Percentiles rank a stretch among this genome's conserved stretches.
phyloP scores from a whole-genome alignment of 345 rosid species.

The Tarenaya hassleriana region DNA sequence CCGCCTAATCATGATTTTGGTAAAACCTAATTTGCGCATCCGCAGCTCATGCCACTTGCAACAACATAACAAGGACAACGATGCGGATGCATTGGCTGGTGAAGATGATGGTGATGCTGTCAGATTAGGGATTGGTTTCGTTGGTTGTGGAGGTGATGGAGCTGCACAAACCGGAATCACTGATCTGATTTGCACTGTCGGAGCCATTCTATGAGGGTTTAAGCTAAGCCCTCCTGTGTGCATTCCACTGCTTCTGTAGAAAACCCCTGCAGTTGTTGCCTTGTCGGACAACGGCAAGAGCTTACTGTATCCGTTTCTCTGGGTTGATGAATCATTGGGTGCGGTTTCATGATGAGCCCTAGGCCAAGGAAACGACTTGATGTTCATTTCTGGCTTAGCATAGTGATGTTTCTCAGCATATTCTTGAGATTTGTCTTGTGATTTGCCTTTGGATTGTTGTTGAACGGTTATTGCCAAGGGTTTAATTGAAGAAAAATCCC shows the following conservation, averaged over 20 bases:
- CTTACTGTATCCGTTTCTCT: conserved; percentile 28
- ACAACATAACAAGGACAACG: conserved; percentile 5
- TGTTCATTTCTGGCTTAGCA: conserved; percentile 10
- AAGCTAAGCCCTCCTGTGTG: conserved; percentile 26
- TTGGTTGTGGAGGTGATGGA: conserved; percentile 35
- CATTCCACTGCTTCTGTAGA: conserved; percentile 26
- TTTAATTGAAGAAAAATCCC: too few species aligned
- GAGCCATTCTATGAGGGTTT: conserved; percentile 37
- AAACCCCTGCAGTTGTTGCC: conserved; percentile 21
- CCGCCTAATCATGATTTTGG: conserved; percentile 14
- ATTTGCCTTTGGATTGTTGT: conserved; percentile 22
- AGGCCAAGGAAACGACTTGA: conserved; percentile 13
- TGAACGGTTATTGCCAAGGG: background rate
- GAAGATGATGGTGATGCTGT: background rate
- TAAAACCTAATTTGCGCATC: conserved; percentile 5
- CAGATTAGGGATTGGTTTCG: conserved; percentile 4
- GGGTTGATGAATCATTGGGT: conserved; percentile 24
- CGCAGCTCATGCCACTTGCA: conserved; percentile 6
- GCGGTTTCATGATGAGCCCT: background rate
- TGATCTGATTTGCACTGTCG: conserved; percentile 70
- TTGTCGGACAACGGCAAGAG: conserved; percentile 25
- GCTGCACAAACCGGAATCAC: conserved; percentile 75
- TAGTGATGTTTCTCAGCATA: conserved; percentile 28
- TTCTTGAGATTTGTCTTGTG: conserved; percentile 32
- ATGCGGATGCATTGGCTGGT: background rate